These are phyloP conservation scores for Hericium coralloides DNA, from an alignment of 768 basidiomycete genomes.

Conservation along the genomic window DNA sequence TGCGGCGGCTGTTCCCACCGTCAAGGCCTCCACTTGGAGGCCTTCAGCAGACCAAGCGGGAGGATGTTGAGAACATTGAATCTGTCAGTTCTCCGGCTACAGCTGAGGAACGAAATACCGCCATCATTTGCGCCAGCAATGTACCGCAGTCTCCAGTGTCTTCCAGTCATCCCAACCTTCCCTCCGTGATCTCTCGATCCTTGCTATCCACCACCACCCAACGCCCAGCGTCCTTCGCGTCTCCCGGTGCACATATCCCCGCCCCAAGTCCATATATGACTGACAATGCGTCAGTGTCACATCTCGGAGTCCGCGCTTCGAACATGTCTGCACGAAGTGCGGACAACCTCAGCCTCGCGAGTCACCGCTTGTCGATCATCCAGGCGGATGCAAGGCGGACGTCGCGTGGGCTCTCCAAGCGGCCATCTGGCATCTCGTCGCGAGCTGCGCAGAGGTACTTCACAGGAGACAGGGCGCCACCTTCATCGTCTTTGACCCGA, in stretches of 20 bases:
- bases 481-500: not conserved
- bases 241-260: not conserved
- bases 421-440: not conserved
- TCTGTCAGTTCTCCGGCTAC: not conserved
- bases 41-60: not conserved
- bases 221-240: not conserved
- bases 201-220: not conserved
- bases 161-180: not conserved
- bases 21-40: not conserved
- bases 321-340: not conserved
- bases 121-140: not conserved
- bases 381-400: not conserved
- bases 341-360: not conserved
- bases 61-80: not conserved
- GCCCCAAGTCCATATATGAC: not conserved
- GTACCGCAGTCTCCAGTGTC: not conserved
- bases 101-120: not conserved
- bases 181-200: not conserved
- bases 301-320: not conserved
- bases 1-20: not conserved
- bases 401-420: not conserved
- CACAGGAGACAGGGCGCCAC: too few species aligned
- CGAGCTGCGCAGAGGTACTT: not conserved
- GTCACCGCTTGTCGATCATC: not conserved
- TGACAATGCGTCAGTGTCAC: not conserved